Percentiles rank a stretch among this genome's conserved stretches.
Conservation (phyloP, 1,139 yeast species). For the Geotrichum aggregatum region DNA sequence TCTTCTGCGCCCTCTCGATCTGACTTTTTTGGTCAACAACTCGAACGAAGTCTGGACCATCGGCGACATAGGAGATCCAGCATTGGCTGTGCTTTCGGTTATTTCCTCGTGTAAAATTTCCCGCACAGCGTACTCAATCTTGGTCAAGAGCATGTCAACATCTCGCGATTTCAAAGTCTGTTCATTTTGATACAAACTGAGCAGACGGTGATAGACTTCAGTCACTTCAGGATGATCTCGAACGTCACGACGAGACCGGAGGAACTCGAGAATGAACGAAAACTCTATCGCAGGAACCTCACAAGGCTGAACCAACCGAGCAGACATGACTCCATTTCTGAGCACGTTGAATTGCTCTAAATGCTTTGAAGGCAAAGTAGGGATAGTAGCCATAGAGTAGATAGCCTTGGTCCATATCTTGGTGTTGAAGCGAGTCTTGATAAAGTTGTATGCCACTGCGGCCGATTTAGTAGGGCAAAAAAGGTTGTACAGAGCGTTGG, state of each 20-base stretch:
- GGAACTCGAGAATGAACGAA: conserved; percentile 12
- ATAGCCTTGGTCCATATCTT: conserved; percentile 19
- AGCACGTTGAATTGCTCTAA: conserved; percentile 12
- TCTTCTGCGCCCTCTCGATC: conserved; percentile 16
- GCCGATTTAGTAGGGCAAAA: conserved; percentile 14
- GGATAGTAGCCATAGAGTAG: conserved; percentile 17
- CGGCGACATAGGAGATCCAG: neutral
- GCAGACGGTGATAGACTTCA: conserved; percentile 12
- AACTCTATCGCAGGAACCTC: conserved; percentile 19
- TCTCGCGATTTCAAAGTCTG: conserved; percentile 8
- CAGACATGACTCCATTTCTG: conserved; percentile 12
- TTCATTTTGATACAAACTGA: conserved; percentile 4
- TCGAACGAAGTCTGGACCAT: conserved; percentile 6
- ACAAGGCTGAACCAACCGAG: conserved; percentile 18
- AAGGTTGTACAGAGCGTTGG: conserved; percentile 18
- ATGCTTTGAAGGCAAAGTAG: conserved; percentile 11
- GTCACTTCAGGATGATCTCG: conserved; percentile 17
- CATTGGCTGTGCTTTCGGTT: neutral
- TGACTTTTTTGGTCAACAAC: conserved; percentile 8
- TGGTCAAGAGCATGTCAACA: conserved; percentile 8
- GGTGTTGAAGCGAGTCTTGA: conserved; percentile 15
- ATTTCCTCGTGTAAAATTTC: conserved; percentile 14
- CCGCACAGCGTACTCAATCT: conserved; percentile 12
- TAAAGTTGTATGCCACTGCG: conserved; percentile 15
- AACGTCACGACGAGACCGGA: conserved; percentile 16